phyloP scores from a whole-genome alignment of 1,284 basidiomycete genomes.

The Leccinum griseonigrum region DNA sequence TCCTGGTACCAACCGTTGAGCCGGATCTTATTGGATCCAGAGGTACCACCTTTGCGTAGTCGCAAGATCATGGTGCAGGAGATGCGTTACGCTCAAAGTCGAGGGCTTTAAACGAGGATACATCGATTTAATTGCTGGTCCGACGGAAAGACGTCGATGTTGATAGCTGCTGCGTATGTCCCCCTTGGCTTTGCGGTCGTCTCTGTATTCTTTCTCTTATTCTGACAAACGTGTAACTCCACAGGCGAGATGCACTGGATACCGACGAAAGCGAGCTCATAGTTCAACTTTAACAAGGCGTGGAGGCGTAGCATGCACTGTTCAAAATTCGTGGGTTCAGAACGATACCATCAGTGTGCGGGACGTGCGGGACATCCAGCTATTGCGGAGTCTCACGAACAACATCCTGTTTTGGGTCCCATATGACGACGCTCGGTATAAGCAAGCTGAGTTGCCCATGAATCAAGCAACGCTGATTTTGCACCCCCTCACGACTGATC shows the following conservation, averaged over 20 bases:
- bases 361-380: background rate
- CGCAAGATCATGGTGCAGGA: too few relatives aligned
- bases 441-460: background rate
- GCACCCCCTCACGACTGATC: background rate
- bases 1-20: too few relatives aligned
- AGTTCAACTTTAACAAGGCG: background rate
- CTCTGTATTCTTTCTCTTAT: background rate
- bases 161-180: background rate
- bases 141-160: background rate
- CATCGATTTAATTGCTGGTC: background rate
- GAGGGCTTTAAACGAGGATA: background rate
- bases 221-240: background rate
- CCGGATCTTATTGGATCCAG: too few relatives aligned
- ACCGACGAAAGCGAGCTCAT: background rate
- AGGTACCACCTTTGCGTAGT: too few relatives aligned
- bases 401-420: background rate
- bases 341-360: background rate
- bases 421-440: background rate
- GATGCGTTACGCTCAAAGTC: background rate
- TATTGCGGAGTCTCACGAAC: background rate
- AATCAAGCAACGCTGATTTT: background rate
- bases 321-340: background rate
- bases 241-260: background rate
- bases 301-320: background rate
- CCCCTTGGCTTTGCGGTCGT: too few relatives aligned